phyloP scores from a whole-genome alignment of 768 basidiomycete species.

The Boletus sp. region DNA sequence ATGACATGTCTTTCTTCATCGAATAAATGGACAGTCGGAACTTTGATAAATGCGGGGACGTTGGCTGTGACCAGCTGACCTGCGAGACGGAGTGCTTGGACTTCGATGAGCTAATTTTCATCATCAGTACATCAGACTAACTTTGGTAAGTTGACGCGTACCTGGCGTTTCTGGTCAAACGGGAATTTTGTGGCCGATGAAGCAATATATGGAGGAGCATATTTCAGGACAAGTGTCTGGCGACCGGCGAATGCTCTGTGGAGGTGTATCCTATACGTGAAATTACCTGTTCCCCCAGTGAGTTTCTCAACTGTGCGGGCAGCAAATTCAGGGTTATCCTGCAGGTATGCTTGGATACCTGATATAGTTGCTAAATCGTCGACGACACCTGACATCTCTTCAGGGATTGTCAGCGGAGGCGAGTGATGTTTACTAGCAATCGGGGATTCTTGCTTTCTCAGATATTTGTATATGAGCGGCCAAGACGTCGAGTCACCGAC shows the following conservation, averaged over 20 bases:
- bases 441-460: neutral
- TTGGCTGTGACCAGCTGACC: conserved; percentile 30
- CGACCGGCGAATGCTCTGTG: conserved; percentile 37
- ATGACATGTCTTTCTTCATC: conserved; percentile 49
- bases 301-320: conserved; percentile 39
- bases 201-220: conserved; percentile 46
- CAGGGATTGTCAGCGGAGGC: neutral
- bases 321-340: conserved; percentile 43
- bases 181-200: conserved; percentile 18
- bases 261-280: conserved; percentile 53
- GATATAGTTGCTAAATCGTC: conserved; percentile 29
- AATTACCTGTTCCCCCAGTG: conserved; percentile 54
- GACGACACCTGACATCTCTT: conserved; percentile 14
- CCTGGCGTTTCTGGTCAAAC: conserved; percentile 54
- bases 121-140: conserved; percentile 3
- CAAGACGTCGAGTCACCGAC: conserved; percentile 11
- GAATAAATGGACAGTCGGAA: conserved; percentile 48
- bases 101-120: conserved; percentile 42
- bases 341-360: conserved; percentile 42
- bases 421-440: neutral
- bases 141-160: conserved; percentile 19
- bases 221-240: conserved; percentile 55
- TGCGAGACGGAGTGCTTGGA: conserved; percentile 47
- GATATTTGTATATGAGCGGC: conserved; percentile 1
- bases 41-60: conserved; percentile 38